phyloP scores from a whole-genome alignment of 805 yeast genomes.

The Barnettozyma wickerhamii region DNA sequence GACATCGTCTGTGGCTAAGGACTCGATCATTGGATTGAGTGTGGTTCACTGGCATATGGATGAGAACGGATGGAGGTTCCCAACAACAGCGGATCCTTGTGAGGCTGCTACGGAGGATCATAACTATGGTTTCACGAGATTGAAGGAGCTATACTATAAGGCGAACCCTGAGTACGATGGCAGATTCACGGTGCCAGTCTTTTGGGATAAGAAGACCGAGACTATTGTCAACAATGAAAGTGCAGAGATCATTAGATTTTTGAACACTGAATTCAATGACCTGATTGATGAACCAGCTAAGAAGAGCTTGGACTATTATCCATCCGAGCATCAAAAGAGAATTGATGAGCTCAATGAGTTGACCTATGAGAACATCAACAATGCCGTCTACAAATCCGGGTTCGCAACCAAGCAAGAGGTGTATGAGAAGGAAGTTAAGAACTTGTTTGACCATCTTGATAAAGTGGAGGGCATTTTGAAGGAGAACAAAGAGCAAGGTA shows the following conservation, averaged over 20 bases:
- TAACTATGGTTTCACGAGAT: slow-evolving; percentile 50
- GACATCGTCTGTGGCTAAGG: slow-evolving; percentile 26
- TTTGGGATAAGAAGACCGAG: slow-evolving; percentile 81
- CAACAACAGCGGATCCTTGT: slow-evolving; percentile 38
- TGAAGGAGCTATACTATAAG: slow-evolving; percentile 70
- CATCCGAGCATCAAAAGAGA: slow-evolving; percentile 43
- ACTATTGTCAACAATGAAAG: slow-evolving; percentile 93
- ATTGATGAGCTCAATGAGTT: slow-evolving; percentile 79
- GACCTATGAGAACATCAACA: slow-evolving; percentile 83
- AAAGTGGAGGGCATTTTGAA: slow-evolving; percentile 60
- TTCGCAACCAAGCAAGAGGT: slow-evolving; percentile 82
- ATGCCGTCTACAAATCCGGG: slow-evolving; percentile 91
- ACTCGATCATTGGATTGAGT: slow-evolving; percentile 55
- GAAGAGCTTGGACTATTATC: slow-evolving; percentile 57
- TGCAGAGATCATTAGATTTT: slow-evolving; percentile 80
- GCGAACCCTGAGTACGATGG: slow-evolving; percentile 75
- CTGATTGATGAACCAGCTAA: slow-evolving; percentile 42
- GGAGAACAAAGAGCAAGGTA: slow-evolving; percentile 30
- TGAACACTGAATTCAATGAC: slow-evolving; percentile 70
- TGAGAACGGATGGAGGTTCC: slow-evolving; percentile 84
- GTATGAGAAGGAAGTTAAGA: slow-evolving; percentile 63
- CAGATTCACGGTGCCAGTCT: slow-evolving; percentile 86
- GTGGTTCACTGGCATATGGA: slow-evolving; percentile 94
- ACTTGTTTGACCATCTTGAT: slow-evolving; percentile 64
- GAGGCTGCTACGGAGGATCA: slow-evolving; percentile 50